These are phyloP conservation scores for Coniochaeta ligniaria DNA, from an alignment of 2,329 filamentous ascomycete species.

Conservation along the genomic window DNA sequence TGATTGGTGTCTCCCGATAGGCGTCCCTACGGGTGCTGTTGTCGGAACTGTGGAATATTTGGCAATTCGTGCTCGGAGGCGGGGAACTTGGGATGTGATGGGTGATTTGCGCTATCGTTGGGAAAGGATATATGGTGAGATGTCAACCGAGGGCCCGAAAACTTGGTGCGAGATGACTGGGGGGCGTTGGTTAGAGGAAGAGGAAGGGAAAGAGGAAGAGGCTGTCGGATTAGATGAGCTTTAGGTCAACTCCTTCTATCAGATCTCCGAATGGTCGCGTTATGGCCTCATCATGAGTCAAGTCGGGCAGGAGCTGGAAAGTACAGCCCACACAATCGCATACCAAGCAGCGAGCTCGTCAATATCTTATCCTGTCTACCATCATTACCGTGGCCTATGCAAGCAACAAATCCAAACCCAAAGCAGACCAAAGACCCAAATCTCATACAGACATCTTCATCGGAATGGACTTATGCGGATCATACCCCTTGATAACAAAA, in stretches of 20 bases:
- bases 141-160: neutral
- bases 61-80: neutral
- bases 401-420: neutral
- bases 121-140: neutral
- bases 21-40: neutral
- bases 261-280: neutral
- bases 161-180: neutral
- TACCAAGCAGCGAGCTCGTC: neutral
- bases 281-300: too few relatives aligned
- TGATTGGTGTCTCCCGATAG: neutral
- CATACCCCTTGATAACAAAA: constrained; percentile 80
- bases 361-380: neutral
- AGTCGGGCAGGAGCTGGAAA: neutral
- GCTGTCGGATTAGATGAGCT: neutral
- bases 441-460: constrained; percentile 93
- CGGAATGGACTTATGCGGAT: constrained; percentile 82
- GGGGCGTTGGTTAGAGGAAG: neutral
- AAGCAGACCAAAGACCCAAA: neutral
- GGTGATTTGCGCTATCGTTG: neutral
- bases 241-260: neutral
- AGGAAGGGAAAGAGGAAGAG: neutral
- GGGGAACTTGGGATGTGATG: neutral
- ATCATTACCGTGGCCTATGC: neutral
- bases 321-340: neutral
- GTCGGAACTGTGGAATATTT: neutral